A percentile compares a stretch with the other conserved stretches of the same genome.
phyloP scores from a whole-genome alignment of 192 early-diverging fungal species.

The Diversispora eburnea region DNA sequence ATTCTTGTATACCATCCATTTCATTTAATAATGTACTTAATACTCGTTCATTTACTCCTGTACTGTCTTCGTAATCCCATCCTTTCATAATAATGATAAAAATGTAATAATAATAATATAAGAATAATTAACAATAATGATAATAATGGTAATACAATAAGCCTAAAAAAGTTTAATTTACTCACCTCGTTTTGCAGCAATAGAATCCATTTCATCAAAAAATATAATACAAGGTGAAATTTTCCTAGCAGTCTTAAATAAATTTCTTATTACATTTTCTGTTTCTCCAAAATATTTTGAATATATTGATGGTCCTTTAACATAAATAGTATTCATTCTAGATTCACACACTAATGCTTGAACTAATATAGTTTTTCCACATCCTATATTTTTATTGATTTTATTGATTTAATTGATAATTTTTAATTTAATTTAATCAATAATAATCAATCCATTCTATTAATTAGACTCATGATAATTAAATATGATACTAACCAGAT shows the following conservation, averaged over 20 bases:
- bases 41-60: constrained; percentile 84
- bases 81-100: constrained; percentile 23
- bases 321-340: constrained; percentile 77
- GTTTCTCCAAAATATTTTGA: constrained; percentile 47
- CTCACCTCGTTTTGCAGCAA: constrained; percentile 77
- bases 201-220: constrained; percentile 91
- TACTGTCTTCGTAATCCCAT: constrained; percentile 53
- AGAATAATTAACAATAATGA: not conserved
- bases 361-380: constrained; percentile 87
- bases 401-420: not conserved
- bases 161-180: too few species aligned
- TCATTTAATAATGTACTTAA: constrained; percentile 94
- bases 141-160: not conserved
- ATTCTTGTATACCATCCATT: constrained; percentile 93
- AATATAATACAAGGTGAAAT: constrained; percentile 92
- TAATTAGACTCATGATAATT: too few species aligned
- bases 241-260: constrained; percentile 80
- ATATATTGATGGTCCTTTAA: constrained; percentile 92
- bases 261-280: constrained; percentile 69
- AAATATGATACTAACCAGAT: constrained; percentile 51
- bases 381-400: constrained; percentile 51
- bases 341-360: constrained; percentile 74
- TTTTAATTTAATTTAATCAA: too few species aligned
- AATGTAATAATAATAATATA: not conserved
- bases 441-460: too few species aligned